Evolutionary conservation across 78 protist species (phyloP).

Genomic region (Dictyostelium brefeldianum): DNA sequence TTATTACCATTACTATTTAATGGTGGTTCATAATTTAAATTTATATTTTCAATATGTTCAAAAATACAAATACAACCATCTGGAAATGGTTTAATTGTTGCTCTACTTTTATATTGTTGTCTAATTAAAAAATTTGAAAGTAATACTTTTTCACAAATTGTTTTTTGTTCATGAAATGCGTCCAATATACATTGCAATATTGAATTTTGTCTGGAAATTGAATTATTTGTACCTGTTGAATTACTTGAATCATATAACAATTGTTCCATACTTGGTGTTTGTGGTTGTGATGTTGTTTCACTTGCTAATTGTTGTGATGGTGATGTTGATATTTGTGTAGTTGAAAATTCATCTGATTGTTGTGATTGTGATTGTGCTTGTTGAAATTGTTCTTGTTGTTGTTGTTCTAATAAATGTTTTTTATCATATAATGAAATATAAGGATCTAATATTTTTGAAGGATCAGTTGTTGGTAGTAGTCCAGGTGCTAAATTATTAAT

Average conservation of each 20-base stretch:
- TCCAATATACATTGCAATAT: conserved; percentile 13
- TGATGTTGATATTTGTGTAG: not conserved
- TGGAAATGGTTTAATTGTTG: conserved; percentile 10
- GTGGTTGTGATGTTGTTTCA: not conserved
- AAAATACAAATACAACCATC: conserved; percentile 42
- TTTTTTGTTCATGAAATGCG: conserved; percentile 12
- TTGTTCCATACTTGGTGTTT: not conserved
- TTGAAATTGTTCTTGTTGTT: not conserved
- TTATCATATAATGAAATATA: conserved; percentile 18
- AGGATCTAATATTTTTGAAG: conserved; percentile 9
- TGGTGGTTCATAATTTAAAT: conserved; percentile 19
- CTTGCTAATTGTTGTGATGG: not conserved
- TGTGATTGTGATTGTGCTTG: not conserved
- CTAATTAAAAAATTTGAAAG: not conserved
- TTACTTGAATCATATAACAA: not conserved
- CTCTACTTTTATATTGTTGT: not conserved
- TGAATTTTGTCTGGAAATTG: conserved; percentile 20
- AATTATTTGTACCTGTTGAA: not conserved
- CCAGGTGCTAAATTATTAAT: conserved; percentile 22
- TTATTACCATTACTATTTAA: not conserved
- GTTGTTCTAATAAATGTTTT: not conserved
- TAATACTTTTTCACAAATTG: not conserved
- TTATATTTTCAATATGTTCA: conserved; percentile 11
- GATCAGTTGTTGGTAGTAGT: conserved; percentile 8
- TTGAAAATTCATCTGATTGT: not conserved